phyloP scores from a whole-genome alignment of 2,329 filamentous ascomycete genomes.

The Penicillium olsonii region DNA sequence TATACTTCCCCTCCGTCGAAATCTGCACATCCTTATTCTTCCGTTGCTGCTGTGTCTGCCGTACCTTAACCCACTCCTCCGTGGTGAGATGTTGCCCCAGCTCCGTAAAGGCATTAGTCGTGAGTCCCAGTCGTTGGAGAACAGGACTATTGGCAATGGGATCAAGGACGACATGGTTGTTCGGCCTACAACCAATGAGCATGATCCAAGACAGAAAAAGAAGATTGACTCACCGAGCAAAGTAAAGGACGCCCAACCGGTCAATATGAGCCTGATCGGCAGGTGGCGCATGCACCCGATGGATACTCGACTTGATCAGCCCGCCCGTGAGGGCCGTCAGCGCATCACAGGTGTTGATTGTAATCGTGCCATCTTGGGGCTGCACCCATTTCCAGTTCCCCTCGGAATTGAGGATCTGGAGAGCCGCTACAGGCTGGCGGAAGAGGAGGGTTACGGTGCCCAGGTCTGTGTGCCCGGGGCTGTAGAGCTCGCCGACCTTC shows the following conservation, averaged over 20 bases:
- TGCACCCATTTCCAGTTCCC: slow-evolving; percentile 54
- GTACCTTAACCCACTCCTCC: slow-evolving; percentile 43
- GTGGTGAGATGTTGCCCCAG: slow-evolving; percentile 44
- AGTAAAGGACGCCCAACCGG: slow-evolving; percentile 48
- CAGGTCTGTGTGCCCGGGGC: slow-evolving; percentile 57
- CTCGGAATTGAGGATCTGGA: slow-evolving; percentile 53
- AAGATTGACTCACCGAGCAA: slow-evolving; percentile 40
- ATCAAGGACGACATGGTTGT: slow-evolving; percentile 45
- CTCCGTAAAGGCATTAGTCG: slow-evolving; percentile 42
- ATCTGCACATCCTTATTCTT: slow-evolving; percentile 37
- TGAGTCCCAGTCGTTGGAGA: slow-evolving; percentile 39
- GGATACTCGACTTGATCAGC: slow-evolving; percentile 53
- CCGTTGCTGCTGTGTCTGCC: slow-evolving; percentile 48
- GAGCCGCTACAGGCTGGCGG: slow-evolving; percentile 57
- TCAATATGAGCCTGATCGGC: slow-evolving; percentile 50
- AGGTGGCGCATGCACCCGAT: slow-evolving; percentile 53
- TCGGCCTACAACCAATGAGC: slow-evolving; percentile 39
- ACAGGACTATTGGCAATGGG: slow-evolving; percentile 42
- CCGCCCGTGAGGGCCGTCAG: slow-evolving; percentile 53
- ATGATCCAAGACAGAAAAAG: background rate
- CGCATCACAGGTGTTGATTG: slow-evolving; percentile 55
- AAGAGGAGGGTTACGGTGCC: slow-evolving; percentile 59
- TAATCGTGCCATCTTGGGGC: slow-evolving; percentile 53
- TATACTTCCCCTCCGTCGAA: slow-evolving; percentile 40
- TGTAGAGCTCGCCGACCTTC: slow-evolving; percentile 44